Base-by-base conservation (phyloP, 2,329 filamentous ascomycete genomes). In the Talaromyces sp. region DNA sequence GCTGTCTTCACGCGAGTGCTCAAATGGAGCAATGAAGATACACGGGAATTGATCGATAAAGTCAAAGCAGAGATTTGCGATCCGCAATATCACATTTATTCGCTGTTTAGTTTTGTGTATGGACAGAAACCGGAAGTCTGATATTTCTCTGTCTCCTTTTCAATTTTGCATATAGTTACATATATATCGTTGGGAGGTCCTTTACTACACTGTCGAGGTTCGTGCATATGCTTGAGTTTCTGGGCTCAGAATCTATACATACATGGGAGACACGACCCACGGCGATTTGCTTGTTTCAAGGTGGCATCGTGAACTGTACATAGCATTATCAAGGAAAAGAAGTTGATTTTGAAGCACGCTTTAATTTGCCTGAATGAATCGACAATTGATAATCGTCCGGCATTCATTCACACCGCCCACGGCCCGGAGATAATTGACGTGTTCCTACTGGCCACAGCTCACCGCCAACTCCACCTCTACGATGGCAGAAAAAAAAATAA, bases 51-150 rank as follows among this genome's bases (percentile, higher is more conserved):
- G 16, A 63, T 74, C 57, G 70, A 69, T 8, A 68, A 69, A 48
- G 74, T 74, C 3, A 72, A 69, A 62, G 68, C 66, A 18, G 73
- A 75, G 65, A 60, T 72, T 11, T 65, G 65, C 50, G 67, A 75
- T 69, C 69, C 63, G 46, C 52, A 39, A 5, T 66, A 72, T 31
- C 72, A 75, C 66, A 65, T 67, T n/a, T 73, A 73, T 67, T 61
- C 62, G 14, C 42, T 56, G 14, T 66, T 62, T 25, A 62, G 64
- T 52, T 66, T 63, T 23, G 48, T 66, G 21, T 64, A 62, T 46
- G 65, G 58, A 33, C 62, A 37, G 25, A 66, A 66, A 28, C 65
- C 65, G 40, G 50, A 63, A 33, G 18, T n/a, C 33, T 54, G 16
- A 54, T 60, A n/a, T n/a, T n/a, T n/a, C 16, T 31, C 35, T 39